Evolutionary conservation across 495 filamentous ascomycete genomes (phyloP), one percentile per base, ranked within the genome.

Genomic region (Podospora appendiculata): DNA sequence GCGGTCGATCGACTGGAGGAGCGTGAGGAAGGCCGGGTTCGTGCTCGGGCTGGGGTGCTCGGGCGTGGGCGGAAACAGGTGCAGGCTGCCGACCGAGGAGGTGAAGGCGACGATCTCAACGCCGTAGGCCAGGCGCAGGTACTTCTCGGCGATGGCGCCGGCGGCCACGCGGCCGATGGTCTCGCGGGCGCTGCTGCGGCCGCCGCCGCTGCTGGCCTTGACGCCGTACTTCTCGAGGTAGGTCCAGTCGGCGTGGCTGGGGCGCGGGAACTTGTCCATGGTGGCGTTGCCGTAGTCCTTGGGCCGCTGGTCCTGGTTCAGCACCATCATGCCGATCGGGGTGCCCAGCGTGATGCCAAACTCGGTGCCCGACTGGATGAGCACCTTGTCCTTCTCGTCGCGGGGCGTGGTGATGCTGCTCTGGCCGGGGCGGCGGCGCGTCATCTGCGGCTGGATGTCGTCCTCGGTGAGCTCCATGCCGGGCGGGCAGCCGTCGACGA

Each of bases 151-250:
- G 64, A 97, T 89, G 43, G 90, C 85, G 48, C 93, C 91, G n/a
- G 93, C 91, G 19, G 92, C 90, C 32, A 97, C 93, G 54, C 93
- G 83, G 35, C 90, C 76, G 59, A 98, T 96, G 9, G 93, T 98
- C 79, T 98, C 93, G 49, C 93, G 79, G 14, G 93, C 93, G 65
- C 85, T 90, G 68, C 88, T 93, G 55, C 94, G 81, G 25, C 93
- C 94, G 56, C 93, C 93, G 53, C 93, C 93, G 55, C 86, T 90
- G 68, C 83, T 88, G 6, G 94, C 90, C 75, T 95, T 93, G 50
- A 97, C 86, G 10, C 93, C 93, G 59, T 98, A 98, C 70, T 98
- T 98, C 73, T 92, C 86, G 44, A 95, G 79, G 69, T 97, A 97
- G 56, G 93, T 98, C 78, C 85, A 96, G 65, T 98, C 93, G 48